These are phyloP conservation scores for Lasiosphaeria hispida DNA, from an alignment of 495 filamentous ascomycete genomes.

Conservation along the genomic window DNA sequence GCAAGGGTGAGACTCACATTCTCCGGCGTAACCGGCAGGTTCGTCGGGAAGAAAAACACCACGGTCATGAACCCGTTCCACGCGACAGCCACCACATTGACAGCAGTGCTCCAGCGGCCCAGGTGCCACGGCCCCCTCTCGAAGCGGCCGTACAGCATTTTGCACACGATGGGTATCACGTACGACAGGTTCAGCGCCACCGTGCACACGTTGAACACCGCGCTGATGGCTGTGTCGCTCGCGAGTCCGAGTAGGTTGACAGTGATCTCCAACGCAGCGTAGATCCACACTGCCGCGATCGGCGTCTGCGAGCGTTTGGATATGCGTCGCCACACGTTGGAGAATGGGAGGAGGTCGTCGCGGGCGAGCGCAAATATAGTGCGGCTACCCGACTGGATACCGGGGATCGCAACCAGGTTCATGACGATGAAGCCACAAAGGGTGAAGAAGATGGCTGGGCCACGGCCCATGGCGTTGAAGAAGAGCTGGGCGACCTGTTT, in stretches of 20 bases:
- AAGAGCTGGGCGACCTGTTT: constrained; percentile 57
- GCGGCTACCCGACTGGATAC: constrained; percentile 58
- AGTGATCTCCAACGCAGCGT: constrained; percentile 52
- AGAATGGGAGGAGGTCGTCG: constrained; percentile 57
- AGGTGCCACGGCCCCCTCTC: constrained; percentile 61
- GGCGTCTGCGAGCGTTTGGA: constrained; percentile 55
- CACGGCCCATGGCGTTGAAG: constrained; percentile 58
- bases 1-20: constrained; percentile 25
- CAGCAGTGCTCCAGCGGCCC: constrained; percentile 41
- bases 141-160: constrained; percentile 55
- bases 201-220: constrained; percentile 62
- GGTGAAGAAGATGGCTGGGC: constrained; percentile 59
- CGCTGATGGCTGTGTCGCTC: constrained; percentile 57
- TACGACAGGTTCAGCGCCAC: constrained; percentile 65
- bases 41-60: constrained; percentile 61
- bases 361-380: constrained; percentile 63
- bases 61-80: constrained; percentile 63
- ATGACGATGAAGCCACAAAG: constrained; percentile 57
- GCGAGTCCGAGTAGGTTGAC: constrained; percentile 65
- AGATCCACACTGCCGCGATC: constrained; percentile 60
- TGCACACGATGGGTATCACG: constrained; percentile 61
- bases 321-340: constrained; percentile 55
- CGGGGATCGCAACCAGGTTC: constrained; percentile 60
- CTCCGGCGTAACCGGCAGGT: constrained; percentile 48
- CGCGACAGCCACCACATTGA: constrained; percentile 53